Base-by-base conservation (phyloP, 1,139 yeast genomes). In the Hansenula sp. region DNA sequence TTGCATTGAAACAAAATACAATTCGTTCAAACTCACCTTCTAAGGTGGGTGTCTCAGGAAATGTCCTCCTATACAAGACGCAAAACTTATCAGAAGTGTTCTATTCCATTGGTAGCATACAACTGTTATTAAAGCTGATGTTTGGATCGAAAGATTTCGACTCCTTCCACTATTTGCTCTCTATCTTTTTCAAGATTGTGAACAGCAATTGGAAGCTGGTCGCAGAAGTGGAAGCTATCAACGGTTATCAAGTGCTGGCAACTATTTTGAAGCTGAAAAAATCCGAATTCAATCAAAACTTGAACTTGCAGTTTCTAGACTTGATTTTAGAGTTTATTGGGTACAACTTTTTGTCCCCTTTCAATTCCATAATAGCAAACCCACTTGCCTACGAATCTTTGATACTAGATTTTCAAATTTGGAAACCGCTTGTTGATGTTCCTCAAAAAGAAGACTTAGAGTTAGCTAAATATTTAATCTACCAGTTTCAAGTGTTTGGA, bases 401-500 rank as follows among this genome's bases (percentile, higher is more conserved):
- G 30, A 60, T 78, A 4, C 59, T 72, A 3, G 80, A 79, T 51
- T 70, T 75, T 50, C 76, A 74, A 30, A 59, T 79, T 9, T 79
- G 84, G 84, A 67, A 63, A 47, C 55, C 49, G 21, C 24, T 42
- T 5, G 12, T 32, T 49, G 57, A 4, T 15, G 46, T 31, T 28
- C 35, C 27, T 3, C 53, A 48, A 18, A 46, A 47, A 2, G 52
- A 58, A 2, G 72, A 66, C 18, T 52, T 69, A 1, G 77, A 72
- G 33, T 66, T 79, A 0, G 69, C 80, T 41, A 68, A 75, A 36
- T 72, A 71, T 44, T 61, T 84, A 10, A 61, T 83, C 5, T 73
- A 72, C 44, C 91, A 85, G 49, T 68, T 84, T 41, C 71, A 74
- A 2, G 74, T 74, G 1, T 70, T 86, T 47, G 64, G 78, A 8